A percentile compares a stretch with the other conserved stretches of the same genome.
These are phyloP conservation scores for Saccharomycopsis phalli DNA, from an alignment of 1,139 yeast genomes.

Conservation along the genomic window DNA sequence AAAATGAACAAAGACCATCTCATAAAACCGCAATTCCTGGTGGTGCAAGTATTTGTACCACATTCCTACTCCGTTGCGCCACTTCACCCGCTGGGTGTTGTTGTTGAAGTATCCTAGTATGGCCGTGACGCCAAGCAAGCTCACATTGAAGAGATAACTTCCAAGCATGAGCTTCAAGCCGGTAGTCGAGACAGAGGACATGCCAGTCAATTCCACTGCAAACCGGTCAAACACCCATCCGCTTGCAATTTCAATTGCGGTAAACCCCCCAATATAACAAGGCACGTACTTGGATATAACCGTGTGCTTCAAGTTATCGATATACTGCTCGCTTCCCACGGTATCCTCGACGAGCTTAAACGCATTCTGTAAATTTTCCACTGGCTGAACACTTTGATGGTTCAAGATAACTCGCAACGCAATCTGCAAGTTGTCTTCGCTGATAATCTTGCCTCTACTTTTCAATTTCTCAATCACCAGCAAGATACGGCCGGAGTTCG, in stretches of 20 bases:
- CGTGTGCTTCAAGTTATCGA: conserved; percentile 7
- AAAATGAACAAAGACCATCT: conserved; percentile 15
- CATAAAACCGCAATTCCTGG: conserved; percentile 17
- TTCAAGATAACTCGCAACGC: conserved; percentile 18
- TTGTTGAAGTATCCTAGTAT: conserved; percentile 15
- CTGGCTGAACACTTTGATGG: conserved; percentile 7
- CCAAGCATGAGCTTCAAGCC: conserved; percentile 19
- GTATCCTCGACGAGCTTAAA: conserved; percentile 14
- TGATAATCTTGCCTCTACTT: not conserved
- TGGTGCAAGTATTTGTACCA: conserved; percentile 19
- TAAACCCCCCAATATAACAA: conserved; percentile 11
- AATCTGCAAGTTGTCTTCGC: conserved; percentile 14
- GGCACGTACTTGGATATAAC: conserved; percentile 15
- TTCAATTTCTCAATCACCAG: conserved; percentile 5
- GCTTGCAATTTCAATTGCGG: conserved; percentile 11
- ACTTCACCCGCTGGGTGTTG: conserved; percentile 18
- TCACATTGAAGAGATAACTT: conserved; percentile 18
- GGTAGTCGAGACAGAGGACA: conserved; percentile 10
- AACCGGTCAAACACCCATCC: conserved; percentile 12
- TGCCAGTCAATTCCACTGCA: conserved; percentile 10
- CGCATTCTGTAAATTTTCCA: conserved; percentile 17
- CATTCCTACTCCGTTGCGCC: conserved; percentile 17
- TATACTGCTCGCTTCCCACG: conserved; percentile 13
- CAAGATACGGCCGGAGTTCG: conserved; percentile 11
- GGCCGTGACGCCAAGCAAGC: conserved; percentile 16